These are phyloP conservation scores for Talaromyces nanjingensis DNA, from an alignment of 495 filamentous ascomycete genomes.

Conservation along the genomic window DNA sequence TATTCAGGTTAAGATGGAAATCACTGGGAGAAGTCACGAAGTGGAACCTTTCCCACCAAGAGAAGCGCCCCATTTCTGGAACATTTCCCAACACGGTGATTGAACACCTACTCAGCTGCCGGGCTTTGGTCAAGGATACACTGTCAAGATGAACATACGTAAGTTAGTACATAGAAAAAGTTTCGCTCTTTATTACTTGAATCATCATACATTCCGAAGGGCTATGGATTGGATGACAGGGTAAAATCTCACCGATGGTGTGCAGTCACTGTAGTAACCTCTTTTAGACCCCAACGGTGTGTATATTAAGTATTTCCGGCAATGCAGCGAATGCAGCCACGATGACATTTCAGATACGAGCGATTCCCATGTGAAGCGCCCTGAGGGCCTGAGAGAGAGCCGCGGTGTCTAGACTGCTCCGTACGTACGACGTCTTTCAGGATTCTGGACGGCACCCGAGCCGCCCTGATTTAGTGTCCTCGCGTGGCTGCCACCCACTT, in stretches of 20 bases:
- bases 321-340: not conserved
- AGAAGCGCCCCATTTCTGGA: slow-evolving; percentile 4
- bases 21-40: not conserved
- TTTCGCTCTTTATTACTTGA: not conserved
- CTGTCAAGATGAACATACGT: not conserved
- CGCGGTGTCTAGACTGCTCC: not conserved
- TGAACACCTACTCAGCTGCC: not conserved
- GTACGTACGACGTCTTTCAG: not conserved
- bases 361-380: not conserved
- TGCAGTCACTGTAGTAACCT: not conserved
- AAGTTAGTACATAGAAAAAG: not conserved
- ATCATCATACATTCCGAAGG: not conserved
- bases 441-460: not conserved
- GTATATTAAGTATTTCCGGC: not conserved
- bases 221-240: not conserved
- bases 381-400: not conserved
- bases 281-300: not conserved
- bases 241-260: not conserved
- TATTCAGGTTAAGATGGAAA: too few relatives aligned
- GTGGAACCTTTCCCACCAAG: not conserved
- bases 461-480: slow-evolving; percentile 1
- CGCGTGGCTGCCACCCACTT: slow-evolving; percentile 6
- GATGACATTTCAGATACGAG: not conserved
- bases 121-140: not conserved
- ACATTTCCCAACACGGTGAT: slow-evolving; percentile 1